Evolutionary conservation across 208 protist genomes (phyloP), one percentile per base, ranked within the genome.

Genomic region (Leishmania tropica): DNA sequence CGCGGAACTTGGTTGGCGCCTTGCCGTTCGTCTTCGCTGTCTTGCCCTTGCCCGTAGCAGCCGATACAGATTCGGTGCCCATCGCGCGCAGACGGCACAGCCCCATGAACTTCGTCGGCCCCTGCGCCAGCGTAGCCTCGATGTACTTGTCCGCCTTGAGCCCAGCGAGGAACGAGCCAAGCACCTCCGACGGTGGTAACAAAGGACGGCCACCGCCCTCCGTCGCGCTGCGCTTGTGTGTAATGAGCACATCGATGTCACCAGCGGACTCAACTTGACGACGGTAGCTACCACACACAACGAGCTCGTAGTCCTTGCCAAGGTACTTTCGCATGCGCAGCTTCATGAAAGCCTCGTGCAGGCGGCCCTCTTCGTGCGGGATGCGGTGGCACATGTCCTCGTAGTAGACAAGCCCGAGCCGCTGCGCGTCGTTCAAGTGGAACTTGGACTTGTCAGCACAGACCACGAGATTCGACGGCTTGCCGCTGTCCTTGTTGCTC

Each of bases 181-280:
- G 90, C 81, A 90, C 92, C 58, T 93, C 88, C 37, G 83, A 73
- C 28, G 90, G 75, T 5, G 75, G 81, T 42, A 84, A 74, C 24
- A 35, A 48, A 31, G 35, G 28, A 40, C 74, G 35, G 28, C 24
- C 54, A 64, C 60, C 53, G 48, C 42, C 64, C 13, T 72, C 64
- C 51, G 53, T 31, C n/a, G 48, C 42, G 45, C 72, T 77, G n/a
- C 81, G 81, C 47, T 86, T 90, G 2, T 83, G 89, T 2, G 95
- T 97, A 77, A 98, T 84, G 53, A 98, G 89, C 5, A 97, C 89
- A 67, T 98, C 96, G 67, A 97, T 95, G 76, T 98, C 96, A 17
- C 96, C 96, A 4, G 92, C 95, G 1, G 87, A 85, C 19, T 85
- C 81, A 10, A 80, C 78, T 70, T 88, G 80, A 19, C 96, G 87